Conservation (phyloP, 2,329 filamentous ascomycete genomes). For the Daldinia sp. region DNA sequence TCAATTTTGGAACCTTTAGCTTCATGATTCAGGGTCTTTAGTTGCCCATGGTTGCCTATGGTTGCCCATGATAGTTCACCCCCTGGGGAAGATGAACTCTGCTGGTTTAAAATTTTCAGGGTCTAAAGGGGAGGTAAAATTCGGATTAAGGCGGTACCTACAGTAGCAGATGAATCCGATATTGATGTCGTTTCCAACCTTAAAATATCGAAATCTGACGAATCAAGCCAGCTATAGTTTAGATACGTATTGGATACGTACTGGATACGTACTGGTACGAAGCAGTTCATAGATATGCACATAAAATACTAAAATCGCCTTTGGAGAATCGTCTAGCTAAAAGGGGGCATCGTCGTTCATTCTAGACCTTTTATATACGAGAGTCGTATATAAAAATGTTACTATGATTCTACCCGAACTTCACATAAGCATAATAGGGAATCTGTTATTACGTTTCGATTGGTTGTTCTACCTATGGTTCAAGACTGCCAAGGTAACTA, state of each 20-base stretch:
- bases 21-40: constrained; percentile 2
- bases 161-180: not conserved
- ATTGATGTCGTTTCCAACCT: constrained; percentile 10
- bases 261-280: not conserved
- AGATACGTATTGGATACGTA: not conserved
- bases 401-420: constrained; percentile 1
- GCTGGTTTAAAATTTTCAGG: constrained; percentile 9
- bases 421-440: not conserved
- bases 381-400: constrained; percentile 1
- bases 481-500: not conserved
- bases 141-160: constrained; percentile 19
- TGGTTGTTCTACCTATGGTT: not conserved
- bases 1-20: constrained; percentile 11
- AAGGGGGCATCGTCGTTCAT: constrained; percentile 11
- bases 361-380: constrained; percentile 24
- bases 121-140: constrained; percentile 4
- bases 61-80: not conserved
- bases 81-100: not conserved
- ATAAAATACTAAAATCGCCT: not conserved
- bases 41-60: no score
- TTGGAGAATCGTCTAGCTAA: constrained; percentile 3
- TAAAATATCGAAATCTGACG: constrained; percentile 8
- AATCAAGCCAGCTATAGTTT: constrained; percentile 5
- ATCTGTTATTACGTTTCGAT: not conserved
- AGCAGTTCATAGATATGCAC: no score